Evolutionary conservation across 2,329 filamentous ascomycete species (phyloP), one percentile per base, ranked within the genome.

Genomic region (Xylaria sp.): DNA sequence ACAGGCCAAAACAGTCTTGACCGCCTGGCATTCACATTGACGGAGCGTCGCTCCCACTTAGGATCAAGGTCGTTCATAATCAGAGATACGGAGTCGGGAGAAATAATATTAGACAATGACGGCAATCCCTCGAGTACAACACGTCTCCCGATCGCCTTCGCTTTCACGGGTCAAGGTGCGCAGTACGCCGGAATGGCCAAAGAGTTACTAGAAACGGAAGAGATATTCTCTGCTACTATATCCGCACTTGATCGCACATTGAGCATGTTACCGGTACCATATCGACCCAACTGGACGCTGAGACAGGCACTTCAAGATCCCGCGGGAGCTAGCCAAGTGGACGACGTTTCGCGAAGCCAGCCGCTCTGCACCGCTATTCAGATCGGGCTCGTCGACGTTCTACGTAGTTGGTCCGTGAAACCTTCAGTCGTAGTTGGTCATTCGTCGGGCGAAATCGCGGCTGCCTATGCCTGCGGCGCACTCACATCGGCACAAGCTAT

Each of bases 401-500:
- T 60, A 3, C 28, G 45, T 2, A 20, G 15, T 8, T 75, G 70
- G 68, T 55, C 55, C 0, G 39, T 76, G 1, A 25, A 1, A 0
- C 67, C 74, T 9, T 18, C 43, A 0, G 61, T 60, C 0, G 65
- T 72, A 1, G 30, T 73, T 0, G 72, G 74, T 10, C 74, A 80
- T 62, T 80, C 78, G 0, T 76, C 73, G 2, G 79, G 78, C 3
- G 79, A 80, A 67, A 79, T 84, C 30, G 81, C 80, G 0, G 82
- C 82, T 0, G 82, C 82, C 0, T 83, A 81, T 63, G 77, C 77
- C 2, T 76, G 76, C 1, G 80, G 79, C 0, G 67, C 65, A 2
- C 20, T 45, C 8, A 36, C 13, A 30, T 30, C 13, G 7, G 25
- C 23, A 30, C 46, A 50, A 28, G 46, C 46, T 23, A 28, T 50